Conservation (phyloP, 306 rosid genomes). For the Vigna radiata region DNA sequence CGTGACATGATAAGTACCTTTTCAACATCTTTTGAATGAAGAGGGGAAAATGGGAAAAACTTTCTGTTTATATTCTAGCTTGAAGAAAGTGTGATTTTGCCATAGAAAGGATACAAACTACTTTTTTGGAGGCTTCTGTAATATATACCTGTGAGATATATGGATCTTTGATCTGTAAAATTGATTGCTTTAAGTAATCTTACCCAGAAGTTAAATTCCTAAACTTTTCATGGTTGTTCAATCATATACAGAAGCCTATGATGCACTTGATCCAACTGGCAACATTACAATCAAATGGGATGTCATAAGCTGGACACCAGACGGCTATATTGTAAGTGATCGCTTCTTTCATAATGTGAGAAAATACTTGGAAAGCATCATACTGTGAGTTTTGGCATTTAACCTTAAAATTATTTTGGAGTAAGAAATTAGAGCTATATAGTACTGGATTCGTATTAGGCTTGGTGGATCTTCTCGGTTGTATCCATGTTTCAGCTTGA, state of each 20-base stretch:
- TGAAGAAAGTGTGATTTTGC: slow-evolving; percentile 12
- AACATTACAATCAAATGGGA: slow-evolving; percentile 93
- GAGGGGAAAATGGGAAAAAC: background rate
- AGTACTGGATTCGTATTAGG: slow-evolving; percentile 13
- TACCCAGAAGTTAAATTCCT: slow-evolving; percentile 6
- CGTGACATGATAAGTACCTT: background rate
- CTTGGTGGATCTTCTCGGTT: background rate
- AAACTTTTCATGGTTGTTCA: slow-evolving; percentile 22
- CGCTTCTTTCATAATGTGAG: slow-evolving; percentile 24
- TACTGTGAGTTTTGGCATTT: slow-evolving; percentile 8
- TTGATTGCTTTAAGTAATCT: background rate
- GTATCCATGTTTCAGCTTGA: slow-evolving; percentile 1
- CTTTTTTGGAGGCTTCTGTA: background rate
- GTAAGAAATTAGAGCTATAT: background rate
- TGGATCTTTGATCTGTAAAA: background rate
- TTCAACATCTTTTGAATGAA: slow-evolving; percentile 15
- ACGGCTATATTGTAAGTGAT: slow-evolving; percentile 82
- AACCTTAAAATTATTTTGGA: background rate
- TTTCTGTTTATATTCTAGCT: slow-evolving; percentile 5
- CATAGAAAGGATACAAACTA: slow-evolving; percentile 1
- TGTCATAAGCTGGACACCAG: slow-evolving; percentile 76
- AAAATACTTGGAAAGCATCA: background rate
- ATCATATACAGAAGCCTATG: slow-evolving; percentile 71
- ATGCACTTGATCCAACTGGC: slow-evolving; percentile 81
- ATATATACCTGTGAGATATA: background rate